These are phyloP conservation scores for Styphnolobium japonicum DNA, from an alignment of 306 rosid species.

Conservation along the genomic window DNA sequence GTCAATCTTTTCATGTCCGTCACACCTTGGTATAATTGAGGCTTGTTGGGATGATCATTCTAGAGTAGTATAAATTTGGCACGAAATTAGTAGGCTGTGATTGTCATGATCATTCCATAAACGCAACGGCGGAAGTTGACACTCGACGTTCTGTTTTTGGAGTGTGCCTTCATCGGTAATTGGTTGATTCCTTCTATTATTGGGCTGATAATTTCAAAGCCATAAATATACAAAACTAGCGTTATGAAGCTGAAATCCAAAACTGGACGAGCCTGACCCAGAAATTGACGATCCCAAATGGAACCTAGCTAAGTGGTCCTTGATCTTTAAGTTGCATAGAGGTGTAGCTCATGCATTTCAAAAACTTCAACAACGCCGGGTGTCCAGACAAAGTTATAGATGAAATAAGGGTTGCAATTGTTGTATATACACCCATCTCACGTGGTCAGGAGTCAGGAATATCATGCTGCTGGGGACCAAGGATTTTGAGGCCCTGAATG, in stretches of 20 bases:
- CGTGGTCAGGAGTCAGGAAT: background rate
- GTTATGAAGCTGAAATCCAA: background rate
- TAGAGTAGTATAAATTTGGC: background rate
- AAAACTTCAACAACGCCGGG: background rate
- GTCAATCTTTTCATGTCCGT: background rate
- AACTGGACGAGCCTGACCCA: background rate
- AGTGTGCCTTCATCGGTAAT: background rate
- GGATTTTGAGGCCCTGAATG: background rate
- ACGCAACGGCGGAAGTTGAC: background rate
- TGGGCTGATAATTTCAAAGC: background rate
- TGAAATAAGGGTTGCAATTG: background rate
- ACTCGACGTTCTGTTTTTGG: background rate
- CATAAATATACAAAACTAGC: background rate
- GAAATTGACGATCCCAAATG: background rate
- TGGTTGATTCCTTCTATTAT: background rate
- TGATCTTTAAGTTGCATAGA: background rate
- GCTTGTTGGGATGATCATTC: background rate
- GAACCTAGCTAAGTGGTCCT: background rate
- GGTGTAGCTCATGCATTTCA: background rate
- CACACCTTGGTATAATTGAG: background rate
- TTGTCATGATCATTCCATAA: background rate
- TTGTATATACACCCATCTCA: background rate
- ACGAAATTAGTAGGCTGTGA: background rate
- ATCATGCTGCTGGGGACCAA: background rate
- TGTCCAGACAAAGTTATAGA: background rate